Base-by-base conservation (phyloP, 768 basidiomycete genomes). In the Lactarius vividus region DNA sequence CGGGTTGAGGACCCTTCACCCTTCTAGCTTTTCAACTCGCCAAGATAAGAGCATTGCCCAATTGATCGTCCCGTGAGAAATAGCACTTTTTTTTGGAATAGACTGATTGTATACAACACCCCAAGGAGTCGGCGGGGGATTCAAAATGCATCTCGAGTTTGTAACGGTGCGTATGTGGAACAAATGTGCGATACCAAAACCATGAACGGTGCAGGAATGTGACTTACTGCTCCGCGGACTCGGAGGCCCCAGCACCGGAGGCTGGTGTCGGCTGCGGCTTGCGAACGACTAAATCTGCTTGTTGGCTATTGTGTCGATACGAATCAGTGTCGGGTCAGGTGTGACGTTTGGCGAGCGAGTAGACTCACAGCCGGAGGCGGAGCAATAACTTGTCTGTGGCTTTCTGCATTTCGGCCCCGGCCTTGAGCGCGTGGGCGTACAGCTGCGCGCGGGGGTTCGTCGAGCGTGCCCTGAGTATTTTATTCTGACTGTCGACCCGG, bases 401-500 rank as follows among this genome's bases (percentile, higher is more conserved):
- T 13, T 83, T 79, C 72, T 89, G 85, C 63, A 92, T 91, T 23
- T 88, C 85, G 33, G 79, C 78, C 3, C 90, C 94, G 0, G 85
- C 82, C 74, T 88, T 84, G 71, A 95, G 83, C 5, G 94, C 89
- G 2, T 85, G 83, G 8, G 84, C 83, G 71, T 91, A 96, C 57
- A 96, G 77, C 64, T 88, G 88, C 2, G 85, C 85, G 5, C 96
- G 84, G 66, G 87, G 87, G 72, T 96, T 90, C 2, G 85, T 88
- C 73, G 88, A 86, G 76, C 87, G 89, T 26, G 92, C 90, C 72
- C 85, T 83, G 59, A 97, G 75, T 20, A 96, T 88, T 94, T 92
- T 94, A 76, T 94, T 93, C 75, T 91, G 89, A 71, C 91, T 89
- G 74, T 98, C 95, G 20, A 97, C 88, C 11, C 93, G 82, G 3